These are phyloP conservation scores for Neurospora sp. DNA, from an alignment of 495 filamentous ascomycete species.

Conservation along the genomic window DNA sequence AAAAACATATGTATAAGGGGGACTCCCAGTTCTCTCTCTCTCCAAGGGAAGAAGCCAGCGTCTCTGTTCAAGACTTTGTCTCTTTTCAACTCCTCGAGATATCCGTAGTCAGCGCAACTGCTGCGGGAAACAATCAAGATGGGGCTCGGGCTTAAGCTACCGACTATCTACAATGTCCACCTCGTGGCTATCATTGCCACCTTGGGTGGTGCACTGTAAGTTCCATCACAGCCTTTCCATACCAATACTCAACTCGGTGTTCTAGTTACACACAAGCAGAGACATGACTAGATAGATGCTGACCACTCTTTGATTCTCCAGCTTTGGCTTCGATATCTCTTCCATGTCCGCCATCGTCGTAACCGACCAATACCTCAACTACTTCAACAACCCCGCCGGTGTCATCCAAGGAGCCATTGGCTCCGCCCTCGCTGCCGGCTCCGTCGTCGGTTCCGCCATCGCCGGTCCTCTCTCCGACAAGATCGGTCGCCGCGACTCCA, in stretches of 20 bases:
- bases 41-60: background rate
- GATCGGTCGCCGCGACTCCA: conserved; percentile 51
- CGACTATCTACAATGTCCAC: conserved; percentile 51
- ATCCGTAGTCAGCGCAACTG: background rate
- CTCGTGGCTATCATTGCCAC: conserved; percentile 54
- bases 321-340: conserved; percentile 56
- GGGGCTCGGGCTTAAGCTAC: conserved; percentile 19
- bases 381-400: conserved; percentile 55
- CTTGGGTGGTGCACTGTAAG: conserved; percentile 47
- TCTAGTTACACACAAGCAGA: background rate
- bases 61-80: background rate
- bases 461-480: conserved; percentile 59
- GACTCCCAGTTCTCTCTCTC: background rate
- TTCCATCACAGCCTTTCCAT: background rate
- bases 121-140: conserved; percentile 11
- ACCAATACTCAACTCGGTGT: background rate
- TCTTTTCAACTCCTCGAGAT: background rate
- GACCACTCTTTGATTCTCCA: background rate
- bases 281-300: background rate
- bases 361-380: conserved; percentile 55
- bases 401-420: conserved; percentile 56
- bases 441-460: conserved; percentile 50
- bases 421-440: conserved; percentile 57
- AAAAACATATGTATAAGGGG: background rate
- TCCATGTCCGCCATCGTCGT: conserved; percentile 68